Base-by-base conservation (phyloP, 108 stramenopile species). In the Phaeodactylum tricornutum region DNA sequence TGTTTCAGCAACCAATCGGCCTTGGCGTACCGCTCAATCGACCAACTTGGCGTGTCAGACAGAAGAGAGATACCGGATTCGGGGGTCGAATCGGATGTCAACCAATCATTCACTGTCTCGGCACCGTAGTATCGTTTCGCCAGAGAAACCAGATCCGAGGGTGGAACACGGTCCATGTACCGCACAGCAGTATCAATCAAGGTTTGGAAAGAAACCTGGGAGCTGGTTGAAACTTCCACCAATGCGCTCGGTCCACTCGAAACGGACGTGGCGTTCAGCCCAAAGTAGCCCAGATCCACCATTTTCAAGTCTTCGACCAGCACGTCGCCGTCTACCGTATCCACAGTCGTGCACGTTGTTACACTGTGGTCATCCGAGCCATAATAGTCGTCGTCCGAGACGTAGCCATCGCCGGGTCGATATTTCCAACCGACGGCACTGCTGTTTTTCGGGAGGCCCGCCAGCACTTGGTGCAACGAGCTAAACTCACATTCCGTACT, bases 401-500 rank as follows among this genome's bases (percentile, higher is more conserved):
- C 62, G 35, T 71, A 75, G 0, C 81, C 75, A 2, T 66, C 68
- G 12, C 62, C 57, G 14, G 55, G 54, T 21, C 56, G 57, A n/a
- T 71, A 65, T 53, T 79, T 84, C 79, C 79, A 86, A 2, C 84
- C 84, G 11, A 84, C 77, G 45, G 51, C 67, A 44, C 74, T 67
- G 17, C 76, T 76, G 57, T 92, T 84, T 29, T 69, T 72, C 9
- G 91, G 88, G 45, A 90, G 59, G 31, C 49, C 56, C n/a, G 68
- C 64, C 25, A 95, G 50, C 14, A 66, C 63, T 43, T 79, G 77
- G 53, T 95, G 93, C 38, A 95, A 63, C 16, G 72, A 63, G 2
- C 86, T 71, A 71, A 95, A 95, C 34, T 95, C 93, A 55, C 87
- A 83, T 52, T 87, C 88, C 12, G 81, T 67, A 12, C 57, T 55